A percentile compares a stretch with the other conserved stretches of the same genome.
Evolutionary conservation across 768 basidiomycete genomes (phyloP).

Genomic region (Leccinum incarnatum): DNA sequence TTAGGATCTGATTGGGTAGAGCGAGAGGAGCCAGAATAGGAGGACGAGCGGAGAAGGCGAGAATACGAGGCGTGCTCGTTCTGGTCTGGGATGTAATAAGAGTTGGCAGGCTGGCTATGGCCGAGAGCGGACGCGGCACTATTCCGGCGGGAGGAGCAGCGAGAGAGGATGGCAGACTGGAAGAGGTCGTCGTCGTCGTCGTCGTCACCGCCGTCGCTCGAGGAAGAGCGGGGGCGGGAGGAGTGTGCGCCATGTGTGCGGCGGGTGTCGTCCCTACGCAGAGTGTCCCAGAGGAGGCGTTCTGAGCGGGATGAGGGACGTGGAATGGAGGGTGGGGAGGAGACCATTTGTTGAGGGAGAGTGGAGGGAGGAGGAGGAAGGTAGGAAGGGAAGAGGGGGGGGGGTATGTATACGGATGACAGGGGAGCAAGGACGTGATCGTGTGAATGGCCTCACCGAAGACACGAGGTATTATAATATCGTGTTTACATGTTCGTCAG

Average conservation of each 20-base stretch:
- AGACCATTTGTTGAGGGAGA: constrained; percentile 10
- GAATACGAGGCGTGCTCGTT: constrained; percentile 25
- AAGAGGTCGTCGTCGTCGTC: constrained; percentile 25
- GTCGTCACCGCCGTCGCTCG: constrained; percentile 23
- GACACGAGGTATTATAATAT: neutral
- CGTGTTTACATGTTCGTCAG: neutral
- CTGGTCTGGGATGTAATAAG: constrained; percentile 35
- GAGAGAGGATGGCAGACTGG: constrained; percentile 28
- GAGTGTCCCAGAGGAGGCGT: constrained; percentile 53
- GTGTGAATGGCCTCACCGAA: neutral
- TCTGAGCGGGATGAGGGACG: constrained; percentile 53
- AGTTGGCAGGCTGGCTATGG: constrained; percentile 11
- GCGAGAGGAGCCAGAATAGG: constrained; percentile 27
- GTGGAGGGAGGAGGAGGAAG: constrained; percentile 7
- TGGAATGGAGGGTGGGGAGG: constrained; percentile 12
- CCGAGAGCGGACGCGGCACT: constrained; percentile 21
- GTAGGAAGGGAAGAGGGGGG: neutral
- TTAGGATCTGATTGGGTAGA: constrained; percentile 22
- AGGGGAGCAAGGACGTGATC: constrained; percentile 20
- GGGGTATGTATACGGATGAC: constrained; percentile 25
- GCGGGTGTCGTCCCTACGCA: constrained; percentile 47
- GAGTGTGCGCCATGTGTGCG: constrained; percentile 24
- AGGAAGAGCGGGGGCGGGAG: constrained; percentile 26
- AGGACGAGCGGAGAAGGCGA: constrained; percentile 25
- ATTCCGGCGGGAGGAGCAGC: constrained; percentile 18